Evolutionary conservation across 2,329 filamentous ascomycete species (phyloP), one percentile per base, ranked within the genome.

Genomic region (Colletotrichum navitas): DNA sequence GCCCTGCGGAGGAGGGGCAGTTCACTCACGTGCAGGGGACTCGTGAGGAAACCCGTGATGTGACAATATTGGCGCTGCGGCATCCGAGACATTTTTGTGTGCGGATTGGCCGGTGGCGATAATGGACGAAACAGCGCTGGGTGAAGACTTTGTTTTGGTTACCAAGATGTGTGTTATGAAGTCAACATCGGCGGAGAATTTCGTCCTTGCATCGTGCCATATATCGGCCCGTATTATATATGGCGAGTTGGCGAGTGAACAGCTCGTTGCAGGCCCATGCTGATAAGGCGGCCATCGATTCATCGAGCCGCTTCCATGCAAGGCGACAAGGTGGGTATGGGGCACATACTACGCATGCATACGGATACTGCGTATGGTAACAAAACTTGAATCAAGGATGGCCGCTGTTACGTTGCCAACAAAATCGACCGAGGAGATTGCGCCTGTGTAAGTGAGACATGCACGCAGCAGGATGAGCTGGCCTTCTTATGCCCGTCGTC

Each of bases 31-130:
- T 63, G 58, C 58, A 52, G 58, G 49, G 43, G 39, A 26, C n/a
- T 36, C 18, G 60, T n/a, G 21, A 49, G 41, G 29, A 51, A 43
- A 21, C 49, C 36, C 51, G 64, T 68, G 68, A 71, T 68, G 68
- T 24, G 51, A 61, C 51, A 51, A 29, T 34, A 26, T 24, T 65
- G 21, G 26, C 60, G 26, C 26, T 51, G 41, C 64, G 36, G 12
- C 63, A 26, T 52, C 51, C 24, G 43, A 58, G 63, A 68, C 58
- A 63, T 51, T 41, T 56, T 4, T 41, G n/a, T 34, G n/a, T 45
- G 32, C n/a, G 10, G 32, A 11, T 29, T 58, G 32, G 34, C 39
- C 5, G 45, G 41, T 26, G 49, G 45, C 55, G 63, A 58, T 59
- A n/a, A 45, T 45, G 43, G 26, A 32, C 3, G 21, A n/a, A 47